Evolutionary conservation across 176 grass and related monocot genomes (phyloP), one percentile per base, ranked within the genome.

Genomic region (Aegilops tauschii): DNA sequence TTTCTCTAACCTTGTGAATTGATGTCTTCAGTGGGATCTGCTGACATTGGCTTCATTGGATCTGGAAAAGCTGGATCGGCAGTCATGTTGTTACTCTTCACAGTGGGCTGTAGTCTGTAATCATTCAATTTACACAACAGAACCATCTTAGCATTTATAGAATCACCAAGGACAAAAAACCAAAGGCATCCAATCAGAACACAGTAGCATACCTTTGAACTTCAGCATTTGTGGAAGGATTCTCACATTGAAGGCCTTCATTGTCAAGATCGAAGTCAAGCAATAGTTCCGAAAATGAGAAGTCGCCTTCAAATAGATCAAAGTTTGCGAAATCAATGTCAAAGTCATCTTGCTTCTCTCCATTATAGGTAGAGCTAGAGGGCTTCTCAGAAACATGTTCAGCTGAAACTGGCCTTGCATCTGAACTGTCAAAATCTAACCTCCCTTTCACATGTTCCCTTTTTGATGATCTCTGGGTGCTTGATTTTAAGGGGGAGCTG

Each of bases 391-490:
- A 62, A 35, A 79, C 84, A 34, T 54, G 79, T 62, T 90, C 64
- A 50, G 34, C 35, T 66, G 84, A 67, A 85, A 39, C 73, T 56
- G 44, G 76, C 52, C 40, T 77, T 59, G 36, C 71, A 85, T 92
- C 89, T 5, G 86, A 62, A 50, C 30, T 78, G 65, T 87, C 93
- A 67, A 98, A 98, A 80, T 98, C 77, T 62, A 98, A 45, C 81
- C 87, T 98, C 63, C 95, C 91, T 85, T 93, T 98, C n/a, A 93
- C 88, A 75, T 93, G 91, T 44, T 91, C 90, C 75, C 95, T 95
- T 85, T 95, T 93, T 71, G 87, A 62, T 3, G 68, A 83, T 65
- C 83, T 92, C 12, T 92, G 83, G 21, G 69, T 61, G 78, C 77
- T 85, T 35, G 87, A 47, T 81, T 95, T 95, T 44, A 86, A 85